A percentile compares a stretch with the other conserved stretches of the same genome.
Evolutionary conservation across 441 rosid species (phyloP).

Genomic region (Sinapis alba): DNA sequence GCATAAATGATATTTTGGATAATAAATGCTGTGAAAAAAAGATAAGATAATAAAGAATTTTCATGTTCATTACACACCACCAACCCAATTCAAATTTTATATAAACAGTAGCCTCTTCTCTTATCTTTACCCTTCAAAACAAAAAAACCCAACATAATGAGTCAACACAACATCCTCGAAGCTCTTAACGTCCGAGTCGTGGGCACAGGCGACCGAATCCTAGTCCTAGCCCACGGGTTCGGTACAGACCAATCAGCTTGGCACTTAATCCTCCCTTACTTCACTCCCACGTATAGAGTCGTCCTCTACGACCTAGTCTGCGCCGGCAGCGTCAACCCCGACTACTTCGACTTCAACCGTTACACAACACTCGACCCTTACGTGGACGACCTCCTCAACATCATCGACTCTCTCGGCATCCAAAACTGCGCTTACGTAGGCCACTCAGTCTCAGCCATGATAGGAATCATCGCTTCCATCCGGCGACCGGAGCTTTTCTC

Average conservation of each 20-base stretch:
- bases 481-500: conserved; percentile 66
- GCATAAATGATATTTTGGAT: conserved; percentile 6
- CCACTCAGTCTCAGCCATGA: conserved; percentile 74
- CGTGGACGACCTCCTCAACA: conserved; percentile 63
- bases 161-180: conserved; percentile 51
- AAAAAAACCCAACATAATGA: conserved; percentile 38
- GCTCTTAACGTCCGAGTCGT: conserved; percentile 59
- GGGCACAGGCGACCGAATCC: conserved; percentile 56
- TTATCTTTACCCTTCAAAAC: background rate
- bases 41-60: background rate
- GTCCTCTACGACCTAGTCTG: conserved; percentile 71
- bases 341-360: conserved; percentile 56
- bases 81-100: conserved; percentile 26
- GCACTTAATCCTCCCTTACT: conserved; percentile 62
- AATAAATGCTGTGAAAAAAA: conserved; percentile 5
- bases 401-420: conserved; percentile 58
- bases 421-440: conserved; percentile 59
- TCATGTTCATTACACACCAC: background rate
- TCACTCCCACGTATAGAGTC: conserved; percentile 46
- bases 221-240: conserved; percentile 63
- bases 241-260: conserved; percentile 80
- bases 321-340: conserved; percentile 74
- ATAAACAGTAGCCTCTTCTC: conserved; percentile 30
- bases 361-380: conserved; percentile 67
- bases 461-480: conserved; percentile 67